These are phyloP conservation scores for Populus hybrid DNA, from an alignment of 441 rosid genomes.

Conservation along the genomic window DNA sequence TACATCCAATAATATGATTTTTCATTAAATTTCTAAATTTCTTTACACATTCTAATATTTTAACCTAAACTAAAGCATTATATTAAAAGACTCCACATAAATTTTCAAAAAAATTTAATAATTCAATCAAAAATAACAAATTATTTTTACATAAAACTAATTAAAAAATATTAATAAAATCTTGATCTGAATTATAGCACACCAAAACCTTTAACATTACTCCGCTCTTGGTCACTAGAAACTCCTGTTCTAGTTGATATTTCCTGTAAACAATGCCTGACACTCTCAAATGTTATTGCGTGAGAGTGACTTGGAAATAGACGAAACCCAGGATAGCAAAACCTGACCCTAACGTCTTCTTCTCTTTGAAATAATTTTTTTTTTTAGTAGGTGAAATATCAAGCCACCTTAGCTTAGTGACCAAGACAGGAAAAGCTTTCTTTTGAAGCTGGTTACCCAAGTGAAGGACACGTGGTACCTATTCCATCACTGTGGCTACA, in stretches of 20 bases:
- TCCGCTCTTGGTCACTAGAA: not conserved
- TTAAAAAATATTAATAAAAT: no score
- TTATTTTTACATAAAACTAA: no score
- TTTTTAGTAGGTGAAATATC: not conserved
- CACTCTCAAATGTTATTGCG: not conserved
- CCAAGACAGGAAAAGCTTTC: not conserved
- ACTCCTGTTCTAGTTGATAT: not conserved
- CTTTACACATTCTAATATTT: no score
- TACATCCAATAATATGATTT: no score
- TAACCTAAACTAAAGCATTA: no score
- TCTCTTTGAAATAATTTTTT: not conserved
- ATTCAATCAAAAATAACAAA: no score
- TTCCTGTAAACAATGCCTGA: not conserved
- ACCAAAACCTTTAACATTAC: no score
- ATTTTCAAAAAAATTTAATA: no score
- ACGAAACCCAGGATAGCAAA: not conserved
- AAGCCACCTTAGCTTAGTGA: not conserved
- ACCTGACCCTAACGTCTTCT: not conserved
- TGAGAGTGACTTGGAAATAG: not conserved
- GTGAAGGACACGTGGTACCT: slow-evolving; percentile 17
- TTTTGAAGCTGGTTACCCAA: not conserved
- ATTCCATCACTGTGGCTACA: slow-evolving; percentile 6
- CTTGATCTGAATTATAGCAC: no score
- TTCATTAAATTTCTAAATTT: no score
- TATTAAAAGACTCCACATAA: no score